Evolutionary conservation across 164 flowering plant species (phyloP), one percentile per base, ranked within the genome.

Genomic region (Taxillus chinensis): DNA sequence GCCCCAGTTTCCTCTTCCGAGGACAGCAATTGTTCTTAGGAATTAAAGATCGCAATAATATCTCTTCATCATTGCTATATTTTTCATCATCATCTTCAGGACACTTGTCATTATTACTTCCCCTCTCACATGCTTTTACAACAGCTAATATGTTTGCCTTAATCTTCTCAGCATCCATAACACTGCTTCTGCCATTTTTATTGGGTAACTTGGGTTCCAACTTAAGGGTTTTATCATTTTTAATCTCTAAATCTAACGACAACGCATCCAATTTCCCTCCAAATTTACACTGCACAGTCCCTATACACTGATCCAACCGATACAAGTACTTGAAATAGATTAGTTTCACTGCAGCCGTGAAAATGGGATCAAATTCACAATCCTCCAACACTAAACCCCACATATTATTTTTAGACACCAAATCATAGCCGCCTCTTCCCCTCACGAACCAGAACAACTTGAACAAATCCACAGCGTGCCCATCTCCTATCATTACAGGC

Each of bases 311-410:
- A 55, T 83, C 84, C 54, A 85, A 60, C 62, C 73, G 75, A 51
- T 61, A 41, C 64, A 85, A 68, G 67, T 85, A 83, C 75, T 80
- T 80, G 39, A 54, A 42, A 61, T 78, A 79, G 4, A 83, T 62
- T 69, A 82, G 54, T 59, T 82, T 81, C 27, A 81, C 41, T 5
- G 79, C 59, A 10, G 81, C 64, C 7, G 56, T 16, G 15, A 61
- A 41, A 3, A 58, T 62, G 59, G 5, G n/a, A 63, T 64, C 68
- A 41, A 80, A 71, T 15, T 79, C 83, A 17, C 76, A 65, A 45
- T 80, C 79, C 46, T 65, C 65, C 2, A 66, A 74, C 70, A 85
- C 81, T 3, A 59, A 75, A 53, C 50, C 66, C 91, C 87, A 83
- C 63, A 71, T 49, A 6, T 76, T 67, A 1, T 63, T 72, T 52